These are phyloP conservation scores for Saksenaea oblongispora DNA, from an alignment of 371 early-diverging fungal species.

Conservation along the genomic window DNA sequence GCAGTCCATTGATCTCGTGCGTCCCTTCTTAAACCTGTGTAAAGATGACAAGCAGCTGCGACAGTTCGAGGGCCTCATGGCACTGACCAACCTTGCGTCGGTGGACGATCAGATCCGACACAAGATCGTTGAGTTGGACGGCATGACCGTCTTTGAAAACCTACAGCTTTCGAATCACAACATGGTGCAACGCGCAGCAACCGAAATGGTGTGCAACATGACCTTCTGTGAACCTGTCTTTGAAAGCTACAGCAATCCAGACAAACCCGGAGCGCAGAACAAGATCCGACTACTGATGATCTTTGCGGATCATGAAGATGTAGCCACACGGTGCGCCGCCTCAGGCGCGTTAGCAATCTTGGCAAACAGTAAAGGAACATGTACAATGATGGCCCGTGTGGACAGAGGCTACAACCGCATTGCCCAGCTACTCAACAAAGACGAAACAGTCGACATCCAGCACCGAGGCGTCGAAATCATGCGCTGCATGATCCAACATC, in stretches of 20 bases:
- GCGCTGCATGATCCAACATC: slow-evolving; percentile 40
- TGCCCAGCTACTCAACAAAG: slow-evolving; percentile 36
- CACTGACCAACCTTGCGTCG: slow-evolving; percentile 88
- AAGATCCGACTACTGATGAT: slow-evolving; percentile 80
- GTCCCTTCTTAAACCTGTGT: slow-evolving; percentile 61
- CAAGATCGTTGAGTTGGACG: slow-evolving; percentile 53
- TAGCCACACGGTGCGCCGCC: slow-evolving; percentile 83
- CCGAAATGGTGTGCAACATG: slow-evolving; percentile 94
- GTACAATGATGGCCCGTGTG: slow-evolving; percentile 54
- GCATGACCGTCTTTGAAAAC: slow-evolving; percentile 73
- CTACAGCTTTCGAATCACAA: slow-evolving; percentile 78
- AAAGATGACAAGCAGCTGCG: slow-evolving; percentile 65
- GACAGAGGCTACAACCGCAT: slow-evolving; percentile 57
- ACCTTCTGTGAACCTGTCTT: slow-evolving; percentile 82
- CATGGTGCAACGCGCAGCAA: slow-evolving; percentile 90
- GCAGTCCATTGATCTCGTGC: slow-evolving; percentile 60
- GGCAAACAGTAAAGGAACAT: slow-evolving; percentile 55
- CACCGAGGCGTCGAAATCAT: slow-evolving; percentile 60
- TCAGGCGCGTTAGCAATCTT: slow-evolving; percentile 89
- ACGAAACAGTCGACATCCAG: slow-evolving; percentile 45
- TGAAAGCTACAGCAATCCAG: slow-evolving; percentile 63
- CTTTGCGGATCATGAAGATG: slow-evolving; percentile 84
- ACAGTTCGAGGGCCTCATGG: slow-evolving; percentile 91
- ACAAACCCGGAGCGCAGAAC: slow-evolving; percentile 35
- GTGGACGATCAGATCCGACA: slow-evolving; percentile 54